Evolutionary conservation across 495 filamentous ascomycete species (phyloP).

Genomic region (Neurospora sp.): DNA sequence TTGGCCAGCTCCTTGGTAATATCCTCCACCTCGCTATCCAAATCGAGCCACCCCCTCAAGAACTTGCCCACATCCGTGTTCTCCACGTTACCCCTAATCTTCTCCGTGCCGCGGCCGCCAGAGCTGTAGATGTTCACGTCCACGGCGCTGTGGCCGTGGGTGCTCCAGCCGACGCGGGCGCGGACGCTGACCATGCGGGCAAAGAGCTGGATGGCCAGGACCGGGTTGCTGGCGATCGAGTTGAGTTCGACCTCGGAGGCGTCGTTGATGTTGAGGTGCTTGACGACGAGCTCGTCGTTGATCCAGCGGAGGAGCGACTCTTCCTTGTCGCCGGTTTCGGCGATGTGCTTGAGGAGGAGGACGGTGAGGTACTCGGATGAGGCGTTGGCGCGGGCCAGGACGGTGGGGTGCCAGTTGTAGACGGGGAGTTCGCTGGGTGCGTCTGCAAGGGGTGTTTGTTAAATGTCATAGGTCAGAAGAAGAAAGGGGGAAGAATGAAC

Average conservation of each 20-base stretch:
- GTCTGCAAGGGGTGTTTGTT: conserved; percentile 18
- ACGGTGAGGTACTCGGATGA: conserved; percentile 60
- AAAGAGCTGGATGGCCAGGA: conserved; percentile 48
- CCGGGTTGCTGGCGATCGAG: conserved; percentile 47
- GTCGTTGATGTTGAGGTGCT: conserved; percentile 68
- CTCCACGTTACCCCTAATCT: conserved; percentile 75
- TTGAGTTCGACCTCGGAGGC: conserved; percentile 60
- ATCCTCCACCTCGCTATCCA: conserved; percentile 52
- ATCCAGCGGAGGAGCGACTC: conserved; percentile 48
- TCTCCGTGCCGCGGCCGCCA: conserved; percentile 33
- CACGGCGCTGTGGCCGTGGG: conserved; percentile 79
- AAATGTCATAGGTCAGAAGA: neutral
- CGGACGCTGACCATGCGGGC: conserved; percentile 77
- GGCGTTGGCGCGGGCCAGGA: conserved; percentile 71
- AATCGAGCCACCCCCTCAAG: conserved; percentile 63
- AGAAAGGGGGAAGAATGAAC: conserved; percentile 11
- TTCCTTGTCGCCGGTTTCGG: conserved; percentile 17
- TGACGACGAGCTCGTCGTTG: conserved; percentile 46
- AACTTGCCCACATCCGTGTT: conserved; percentile 88
- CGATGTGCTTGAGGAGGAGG: conserved; percentile 49
- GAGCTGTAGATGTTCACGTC: conserved; percentile 90
- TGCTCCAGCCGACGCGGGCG: conserved; percentile 86
- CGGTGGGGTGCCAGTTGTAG: conserved; percentile 79
- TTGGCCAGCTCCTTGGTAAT: conserved; percentile 65
- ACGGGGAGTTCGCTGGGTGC: conserved; percentile 31